These are phyloP conservation scores for Crepidotus variabilis DNA, from an alignment of 768 basidiomycete species.

Conservation along the genomic window DNA sequence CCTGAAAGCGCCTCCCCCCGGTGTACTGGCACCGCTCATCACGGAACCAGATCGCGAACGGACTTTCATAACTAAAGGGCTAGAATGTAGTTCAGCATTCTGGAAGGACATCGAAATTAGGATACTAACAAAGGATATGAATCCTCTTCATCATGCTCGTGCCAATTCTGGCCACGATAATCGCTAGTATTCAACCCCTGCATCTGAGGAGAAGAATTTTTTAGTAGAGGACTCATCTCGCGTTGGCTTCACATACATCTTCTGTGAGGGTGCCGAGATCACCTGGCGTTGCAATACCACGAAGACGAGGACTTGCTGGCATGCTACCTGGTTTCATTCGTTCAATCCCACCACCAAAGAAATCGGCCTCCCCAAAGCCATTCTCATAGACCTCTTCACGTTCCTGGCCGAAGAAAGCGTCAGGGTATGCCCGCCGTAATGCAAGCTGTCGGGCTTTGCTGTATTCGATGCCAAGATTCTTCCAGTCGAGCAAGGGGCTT, in stretches of 20 bases:
- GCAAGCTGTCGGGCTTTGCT: slow-evolving; percentile 92
- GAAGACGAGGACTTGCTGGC: slow-evolving; percentile 84
- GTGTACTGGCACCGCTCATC: slow-evolving; percentile 69
- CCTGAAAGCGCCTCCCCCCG: slow-evolving; percentile 75
- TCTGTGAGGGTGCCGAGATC: slow-evolving; percentile 89
- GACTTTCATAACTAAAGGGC: slow-evolving; percentile 88
- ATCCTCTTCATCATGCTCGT: slow-evolving; percentile 83
- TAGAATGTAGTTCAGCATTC: slow-evolving; percentile 22
- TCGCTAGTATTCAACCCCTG: slow-evolving; percentile 83
- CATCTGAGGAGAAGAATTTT: slow-evolving; percentile 49
- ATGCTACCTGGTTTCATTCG: slow-evolving; percentile 69
- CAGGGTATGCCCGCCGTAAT: slow-evolving; percentile 90
- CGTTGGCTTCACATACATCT: slow-evolving; percentile 46
- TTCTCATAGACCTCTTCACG: slow-evolving; percentile 39
- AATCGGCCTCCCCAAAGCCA: slow-evolving; percentile 31
- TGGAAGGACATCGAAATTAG: slow-evolving; percentile 5
- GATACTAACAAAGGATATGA: slow-evolving; percentile 79
- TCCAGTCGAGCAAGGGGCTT: slow-evolving; percentile 94
- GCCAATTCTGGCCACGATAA: slow-evolving; percentile 70
- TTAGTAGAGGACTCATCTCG: not conserved
- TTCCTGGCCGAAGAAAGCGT: slow-evolving; percentile 71
- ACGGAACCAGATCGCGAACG: slow-evolving; percentile 80
- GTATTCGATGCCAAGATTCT: slow-evolving; percentile 96
- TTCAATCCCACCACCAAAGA: slow-evolving; percentile 62
- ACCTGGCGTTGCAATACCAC: slow-evolving; percentile 87